Evolutionary conservation across 495 filamentous ascomycete species (phyloP).

Genomic region (Penicillium bovifimosum): DNA sequence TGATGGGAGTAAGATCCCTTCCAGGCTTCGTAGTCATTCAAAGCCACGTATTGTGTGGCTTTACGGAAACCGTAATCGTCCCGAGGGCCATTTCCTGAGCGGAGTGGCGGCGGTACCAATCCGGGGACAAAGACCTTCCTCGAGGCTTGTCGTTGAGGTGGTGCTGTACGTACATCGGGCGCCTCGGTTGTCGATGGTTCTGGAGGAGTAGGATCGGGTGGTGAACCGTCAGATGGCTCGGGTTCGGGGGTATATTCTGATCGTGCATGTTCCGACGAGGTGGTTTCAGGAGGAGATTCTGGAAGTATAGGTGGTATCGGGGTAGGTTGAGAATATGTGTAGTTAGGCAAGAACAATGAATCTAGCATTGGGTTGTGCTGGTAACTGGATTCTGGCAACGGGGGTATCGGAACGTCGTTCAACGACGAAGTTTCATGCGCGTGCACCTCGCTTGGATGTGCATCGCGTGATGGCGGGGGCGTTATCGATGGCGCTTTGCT

Average conservation of each 20-base stretch:
- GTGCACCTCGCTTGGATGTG: conserved; percentile 22
- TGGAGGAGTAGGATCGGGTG: conserved; percentile 1
- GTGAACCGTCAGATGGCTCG: background rate
- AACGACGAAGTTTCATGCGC: conserved; percentile 18
- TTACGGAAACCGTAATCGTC: conserved; percentile 93
- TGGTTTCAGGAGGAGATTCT: conserved; percentile 2
- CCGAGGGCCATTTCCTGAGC: conserved; percentile 38
- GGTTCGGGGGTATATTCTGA: conserved; percentile 6
- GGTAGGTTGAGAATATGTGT: conserved; percentile 1
- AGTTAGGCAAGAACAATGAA: background rate
- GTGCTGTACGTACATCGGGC: conserved; percentile 3
- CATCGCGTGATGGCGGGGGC: conserved; percentile 27
- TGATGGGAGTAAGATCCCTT: conserved; percentile 62
- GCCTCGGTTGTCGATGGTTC: conserved; percentile 4
- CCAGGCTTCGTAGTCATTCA: conserved; percentile 80
- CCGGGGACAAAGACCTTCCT: conserved; percentile 41
- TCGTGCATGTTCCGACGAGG: background rate
- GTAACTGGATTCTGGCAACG: conserved; percentile 14
- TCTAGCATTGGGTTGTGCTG: background rate
- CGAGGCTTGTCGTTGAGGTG: conserved; percentile 29
- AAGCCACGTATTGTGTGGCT: conserved; percentile 69
- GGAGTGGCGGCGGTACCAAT: conserved; percentile 33
- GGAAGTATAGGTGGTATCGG: conserved; percentile 1
- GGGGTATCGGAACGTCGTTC: conserved; percentile 22
- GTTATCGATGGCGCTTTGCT: conserved; percentile 31